Evolutionary conservation across 441 rosid species (phyloP), one percentile per base, ranked within the genome.

Genomic region (Kokia cookei): DNA sequence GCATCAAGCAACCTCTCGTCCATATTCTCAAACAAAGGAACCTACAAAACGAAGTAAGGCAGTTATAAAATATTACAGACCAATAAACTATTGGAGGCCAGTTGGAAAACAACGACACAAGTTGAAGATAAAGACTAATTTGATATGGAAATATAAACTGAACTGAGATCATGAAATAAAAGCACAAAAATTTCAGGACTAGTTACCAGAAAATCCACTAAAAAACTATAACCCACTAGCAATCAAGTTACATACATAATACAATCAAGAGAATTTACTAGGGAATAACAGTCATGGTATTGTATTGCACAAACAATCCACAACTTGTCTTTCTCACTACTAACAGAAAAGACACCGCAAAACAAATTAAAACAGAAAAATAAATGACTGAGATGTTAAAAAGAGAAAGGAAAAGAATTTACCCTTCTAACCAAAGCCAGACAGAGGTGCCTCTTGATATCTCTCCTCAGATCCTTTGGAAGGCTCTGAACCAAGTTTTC

Each of bases 1-100:
- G 98, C 99, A 82, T 95, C 99, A 14, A 95, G 94, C 75, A 95
- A 76, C 74, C 94, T 88, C 78, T 94, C 98, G 22, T 94, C 99
- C 97, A 94, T 91, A 73, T 76, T 90, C 76, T 93, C 97, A 71
- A 94, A 94, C 69, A 93, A 75, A 76, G 99, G 98, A 76, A 94
- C 99, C 98, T 94, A 74, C 29, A 79, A 78, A 65, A 73, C 9
- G 15, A 53, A 24, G 12, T 7, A 59, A 73, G n/a, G 10, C 54
- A 58, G 29, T 17, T 42, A 43, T 35, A 9, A 40, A 40, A 9
- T 1, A 70, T 37, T 37, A 22, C 9, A 26, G 51, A 10, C 14
- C 15, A 47, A 66, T 66, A 65, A 8, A 65, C 12, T 19, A 13
- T 2, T 3, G 9, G 58, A 66, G 55, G 42, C 57, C 40, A 48